Percentiles rank a stretch among this genome's conserved stretches.
These are phyloP conservation scores for Lagenidium giganteum DNA, from an alignment of 352 stramenopile species.

Conservation along the genomic window DNA sequence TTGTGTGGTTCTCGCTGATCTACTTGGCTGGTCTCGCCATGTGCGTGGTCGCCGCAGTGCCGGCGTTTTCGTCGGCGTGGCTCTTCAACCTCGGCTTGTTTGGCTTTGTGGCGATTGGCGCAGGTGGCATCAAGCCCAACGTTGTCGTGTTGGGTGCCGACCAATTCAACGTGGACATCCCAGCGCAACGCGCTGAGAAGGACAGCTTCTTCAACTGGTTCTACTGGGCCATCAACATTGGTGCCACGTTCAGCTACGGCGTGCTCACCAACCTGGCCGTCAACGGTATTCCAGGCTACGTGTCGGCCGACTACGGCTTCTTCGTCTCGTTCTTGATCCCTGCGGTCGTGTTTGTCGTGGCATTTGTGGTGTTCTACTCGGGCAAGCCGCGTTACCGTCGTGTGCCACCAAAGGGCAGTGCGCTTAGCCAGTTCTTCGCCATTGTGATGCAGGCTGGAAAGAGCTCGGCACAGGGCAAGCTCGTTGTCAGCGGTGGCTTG, in stretches of 20 bases:
- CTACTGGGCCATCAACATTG: slow-evolving; percentile 92
- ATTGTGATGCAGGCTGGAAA: slow-evolving; percentile 53
- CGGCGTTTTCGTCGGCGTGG: slow-evolving; percentile 46
- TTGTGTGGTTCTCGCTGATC: slow-evolving; percentile 67
- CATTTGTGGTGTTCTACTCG: slow-evolving; percentile 74
- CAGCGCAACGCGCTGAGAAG: slow-evolving; percentile 64
- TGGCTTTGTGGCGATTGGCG: slow-evolving; percentile 50
- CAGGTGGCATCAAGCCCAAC: slow-evolving; percentile 49
- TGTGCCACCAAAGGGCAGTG: slow-evolving; percentile 71
- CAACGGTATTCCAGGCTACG: slow-evolving; percentile 82
- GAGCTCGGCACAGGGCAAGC: slow-evolving; percentile 31
- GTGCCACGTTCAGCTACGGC: slow-evolving; percentile 87
- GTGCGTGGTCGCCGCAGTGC: slow-evolving; percentile 58
- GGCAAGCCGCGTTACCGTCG: slow-evolving; percentile 58
- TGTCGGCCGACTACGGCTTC: slow-evolving; percentile 81
- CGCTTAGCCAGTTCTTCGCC: slow-evolving; percentile 62
- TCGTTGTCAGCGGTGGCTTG: slow-evolving; percentile 70
- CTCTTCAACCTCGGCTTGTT: slow-evolving; percentile 84
- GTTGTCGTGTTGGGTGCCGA: slow-evolving; percentile 65
- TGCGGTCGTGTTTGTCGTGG: slow-evolving; percentile 72
- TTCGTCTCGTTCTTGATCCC: slow-evolving; percentile 87
- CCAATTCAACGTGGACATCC: slow-evolving; percentile 76
- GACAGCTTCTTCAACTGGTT: slow-evolving; percentile 94
- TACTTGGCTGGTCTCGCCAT: slow-evolving; percentile 70
- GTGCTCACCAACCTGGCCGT: slow-evolving; percentile 88